Base-by-base conservation (phyloP, 2,329 filamentous ascomycete genomes). In the Colletotrichum godetiae region DNA sequence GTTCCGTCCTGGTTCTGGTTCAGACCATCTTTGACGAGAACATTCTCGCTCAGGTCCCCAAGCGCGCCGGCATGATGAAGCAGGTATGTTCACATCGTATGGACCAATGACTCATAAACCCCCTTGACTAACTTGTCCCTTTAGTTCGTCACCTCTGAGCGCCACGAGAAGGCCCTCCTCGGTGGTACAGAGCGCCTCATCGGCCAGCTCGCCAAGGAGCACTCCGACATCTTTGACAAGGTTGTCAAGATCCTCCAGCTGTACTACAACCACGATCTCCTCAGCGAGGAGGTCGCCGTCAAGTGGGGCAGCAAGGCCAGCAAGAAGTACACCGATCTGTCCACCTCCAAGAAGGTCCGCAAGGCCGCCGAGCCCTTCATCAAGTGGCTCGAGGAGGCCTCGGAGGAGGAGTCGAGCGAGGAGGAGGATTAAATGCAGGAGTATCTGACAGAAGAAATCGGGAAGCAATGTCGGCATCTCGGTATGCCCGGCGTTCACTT, bases 181-280 rank as follows among this genome's bases (percentile, higher is more conserved):
- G 97, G 97, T 78, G 97, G 97, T 76, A 95, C 95, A 55, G 97
- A 99, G 87, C 95, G 96, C 77, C 95, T 98, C 78, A 89, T 98
- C 75, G 92, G 90, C 73, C 81, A 85, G 60, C 87, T 91, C 69
- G 88, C 92, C 82, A 94, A 93, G 81, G 92, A 96, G 64, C 91
- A 95, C 82, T 92, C 95, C 0, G 92, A 96, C 58, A 89, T 98
- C 79, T 91, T 83, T 83, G 91, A 80, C 86, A 86, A 94, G 81
- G 89, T 98, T 75, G 93, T 95, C 76, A 95, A 94, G 83, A 94
- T 99, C 79, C 89, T 99, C 76, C 91, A 97, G 83, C 90, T 93
- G 79, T 93, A 96, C 86, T 99, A 98, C 85, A 91, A 98, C 85
- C 89, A 95, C 79, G 97, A 99, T 78, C 89, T 99, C 68, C 87